Evolutionary conservation across 495 filamentous ascomycete genomes (phyloP), one percentile per base, ranked within the genome.

Genomic region (Neurospora sp.): DNA sequence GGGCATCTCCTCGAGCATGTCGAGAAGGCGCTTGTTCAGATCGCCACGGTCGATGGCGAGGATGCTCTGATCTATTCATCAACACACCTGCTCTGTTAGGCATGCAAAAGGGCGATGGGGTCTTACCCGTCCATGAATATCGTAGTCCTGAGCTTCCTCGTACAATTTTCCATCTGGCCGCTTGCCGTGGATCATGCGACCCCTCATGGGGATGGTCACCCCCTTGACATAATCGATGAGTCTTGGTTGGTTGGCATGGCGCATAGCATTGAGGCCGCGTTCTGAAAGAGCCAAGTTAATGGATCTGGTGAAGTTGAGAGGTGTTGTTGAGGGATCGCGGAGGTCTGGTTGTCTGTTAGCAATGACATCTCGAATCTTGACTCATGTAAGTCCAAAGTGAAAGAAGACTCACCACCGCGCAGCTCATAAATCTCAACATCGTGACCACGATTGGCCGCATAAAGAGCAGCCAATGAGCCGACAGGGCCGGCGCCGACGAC

Each of bases 201-300:
- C 95, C 73, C 90, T 83, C 93, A 99, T 97, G 7, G 96, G 96
- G 71, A 97, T 93, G 0, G 95, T 92, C 68, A 91, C 88, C 18
- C 80, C 81, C 59, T 95, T 84, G 31, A 98, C 87, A 77, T 90
- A 86, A 1, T 94, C 86, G 69, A 96, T 85, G 37, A 98, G 86
- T 12, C 87, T 86, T 7, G 86, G 78, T 20, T 87, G 86, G 59
- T 87, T 82, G 1, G 92, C 88, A 73, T 91, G 82, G 35, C 87
- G 86, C 83, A 98, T 90, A 40, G 95, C 90, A 77, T 92, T 93
- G 78, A 98, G 92, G n/a, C 96, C 96, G 40, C 96, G 90, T 80
- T 98, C 93, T 0, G 96, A 98, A 12, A 99, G 82, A 20, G 96
- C 94, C 22, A 99, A 85, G 77, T 98, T 99, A 85, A 99, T 99